These are phyloP conservation scores for Pseudocercospora musae DNA, from an alignment of 2,329 filamentous ascomycete species.

Conservation along the genomic window DNA sequence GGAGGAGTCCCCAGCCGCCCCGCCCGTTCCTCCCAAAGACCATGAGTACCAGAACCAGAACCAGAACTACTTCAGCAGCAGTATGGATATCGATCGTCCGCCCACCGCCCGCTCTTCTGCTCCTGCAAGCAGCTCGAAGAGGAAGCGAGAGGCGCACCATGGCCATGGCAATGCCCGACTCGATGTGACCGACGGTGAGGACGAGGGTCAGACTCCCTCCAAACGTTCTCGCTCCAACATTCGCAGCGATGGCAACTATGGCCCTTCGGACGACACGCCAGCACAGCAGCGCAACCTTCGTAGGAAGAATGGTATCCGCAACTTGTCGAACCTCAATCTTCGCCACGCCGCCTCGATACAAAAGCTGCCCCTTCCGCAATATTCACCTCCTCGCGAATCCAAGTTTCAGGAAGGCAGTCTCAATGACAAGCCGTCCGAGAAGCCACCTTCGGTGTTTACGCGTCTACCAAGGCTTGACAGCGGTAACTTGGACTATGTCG, in stretches of 20 bases:
- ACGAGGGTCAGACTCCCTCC: conserved; percentile 25
- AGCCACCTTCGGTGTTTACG: conserved; percentile 67
- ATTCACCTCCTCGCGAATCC: conserved; percentile 52
- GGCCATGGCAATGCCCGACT: conserved; percentile 23
- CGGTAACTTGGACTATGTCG: conserved; percentile 33
- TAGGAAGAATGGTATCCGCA: conserved; percentile 34
- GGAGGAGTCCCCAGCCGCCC: conserved; percentile 23
- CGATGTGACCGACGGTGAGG: conserved; percentile 17
- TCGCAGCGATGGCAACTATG: conserved; percentile 17
- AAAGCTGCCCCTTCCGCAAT: conserved; percentile 20
- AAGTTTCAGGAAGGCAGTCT: conserved; percentile 77
- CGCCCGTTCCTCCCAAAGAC: conserved; percentile 34
- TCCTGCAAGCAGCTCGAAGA: conserved; percentile 30
- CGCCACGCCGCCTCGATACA: conserved; percentile 30
- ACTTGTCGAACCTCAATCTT: conserved; percentile 36
- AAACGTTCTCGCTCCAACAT: conserved; percentile 30
- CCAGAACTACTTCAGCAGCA: not conserved
- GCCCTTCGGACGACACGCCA: conserved; percentile 26
- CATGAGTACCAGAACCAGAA: conserved; percentile 14
- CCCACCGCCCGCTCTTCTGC: conserved; percentile 14
- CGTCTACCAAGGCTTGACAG: conserved; percentile 37
- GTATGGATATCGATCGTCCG: conserved; percentile 22
- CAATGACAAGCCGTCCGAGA: conserved; percentile 72
- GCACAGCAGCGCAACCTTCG: conserved; percentile 30
- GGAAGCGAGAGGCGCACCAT: conserved; percentile 29